Base-by-base conservation (phyloP, 2,329 filamentous ascomycete species). In the Colletotrichum sp. region DNA sequence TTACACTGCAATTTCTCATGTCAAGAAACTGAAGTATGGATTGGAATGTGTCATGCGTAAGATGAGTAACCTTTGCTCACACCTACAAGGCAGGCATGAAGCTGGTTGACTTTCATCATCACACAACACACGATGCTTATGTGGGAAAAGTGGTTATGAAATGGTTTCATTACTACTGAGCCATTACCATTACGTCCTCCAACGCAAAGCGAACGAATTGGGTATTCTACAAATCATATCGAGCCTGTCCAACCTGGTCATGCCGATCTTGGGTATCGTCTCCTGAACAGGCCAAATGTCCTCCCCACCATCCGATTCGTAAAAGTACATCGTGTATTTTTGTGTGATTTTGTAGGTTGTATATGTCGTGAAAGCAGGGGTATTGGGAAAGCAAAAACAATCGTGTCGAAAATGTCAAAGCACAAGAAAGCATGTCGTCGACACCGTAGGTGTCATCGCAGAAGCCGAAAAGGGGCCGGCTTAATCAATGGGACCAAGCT, bases 401-500 rank as follows among this genome's bases (percentile, higher is more conserved):
- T 75, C 66, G 66, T 75, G 32, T 55, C 71, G 62, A 36, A 65
- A 18, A 64, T 66, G 43, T 74, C 56, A 30, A 56, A 75, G 32
- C 55, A 62, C 55, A 65, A 62, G 15, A 25, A 43, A 58, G 58
- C 34, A 55, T 65, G 56, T 56, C 58, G 56, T 25, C 58, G 70
- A 16, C 64, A 27, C 56, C 43, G 43, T 52, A 28, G 22, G 25
- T 60, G 32, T 62, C 36, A 72, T 73, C 39, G 71, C 39, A 62
- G 13, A 22, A 36, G 48, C 74, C 71, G 55, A 32, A 32, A 66
- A 56, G 30, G 66, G 66, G 36, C 66, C 39, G 61, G 60, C 66
- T 70, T 32, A 48, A 76, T 64, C 62, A 77, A 56, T 72, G 55
- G n/a, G 77, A 78, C 73, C 69, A 77, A 61, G 65, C 77, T 77